Evolutionary conservation across 163 green algal genomes (phyloP).

Genomic region (Volvox carteri): DNA sequence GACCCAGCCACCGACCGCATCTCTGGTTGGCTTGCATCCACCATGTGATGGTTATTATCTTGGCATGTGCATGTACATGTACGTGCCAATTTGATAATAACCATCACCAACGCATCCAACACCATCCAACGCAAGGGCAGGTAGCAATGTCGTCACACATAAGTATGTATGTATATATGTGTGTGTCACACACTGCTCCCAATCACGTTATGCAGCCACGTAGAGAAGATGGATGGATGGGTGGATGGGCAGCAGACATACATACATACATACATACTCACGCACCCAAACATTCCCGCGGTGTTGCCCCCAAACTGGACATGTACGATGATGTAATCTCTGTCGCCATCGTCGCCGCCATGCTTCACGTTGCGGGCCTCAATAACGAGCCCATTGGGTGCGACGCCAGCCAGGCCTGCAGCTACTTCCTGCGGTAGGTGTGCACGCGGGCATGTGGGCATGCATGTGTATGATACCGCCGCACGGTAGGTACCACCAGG

Average conservation of each 20-base stretch:
- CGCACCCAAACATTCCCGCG: constrained; percentile 49
- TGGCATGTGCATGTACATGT: too few relatives aligned
- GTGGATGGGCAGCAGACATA: too few relatives aligned
- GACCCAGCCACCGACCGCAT: too few relatives aligned
- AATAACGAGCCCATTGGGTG: constrained; percentile 19
- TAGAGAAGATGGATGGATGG: too few relatives aligned
- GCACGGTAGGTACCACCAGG: neutral
- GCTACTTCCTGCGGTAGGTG: neutral
- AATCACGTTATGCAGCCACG: too few relatives aligned
- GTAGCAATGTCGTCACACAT: too few relatives aligned
- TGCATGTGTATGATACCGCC: neutral
- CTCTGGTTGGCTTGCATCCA: too few relatives aligned
- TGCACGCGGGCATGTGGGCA: neutral
- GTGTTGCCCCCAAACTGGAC: constrained; percentile 58
- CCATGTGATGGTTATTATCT: too few relatives aligned
- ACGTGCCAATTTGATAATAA: too few relatives aligned
- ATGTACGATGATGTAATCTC: neutral
- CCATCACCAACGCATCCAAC: too few relatives aligned
- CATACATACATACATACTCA: neutral
- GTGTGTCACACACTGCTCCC: too few relatives aligned
- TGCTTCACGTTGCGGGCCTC: neutral
- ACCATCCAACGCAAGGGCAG: too few relatives aligned
- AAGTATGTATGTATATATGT: neutral
- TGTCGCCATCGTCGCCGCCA: constrained; percentile 16
- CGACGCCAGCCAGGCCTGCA: neutral